phyloP scores from a whole-genome alignment of 768 basidiomycete genomes.

The Chalciporus piperatus region DNA sequence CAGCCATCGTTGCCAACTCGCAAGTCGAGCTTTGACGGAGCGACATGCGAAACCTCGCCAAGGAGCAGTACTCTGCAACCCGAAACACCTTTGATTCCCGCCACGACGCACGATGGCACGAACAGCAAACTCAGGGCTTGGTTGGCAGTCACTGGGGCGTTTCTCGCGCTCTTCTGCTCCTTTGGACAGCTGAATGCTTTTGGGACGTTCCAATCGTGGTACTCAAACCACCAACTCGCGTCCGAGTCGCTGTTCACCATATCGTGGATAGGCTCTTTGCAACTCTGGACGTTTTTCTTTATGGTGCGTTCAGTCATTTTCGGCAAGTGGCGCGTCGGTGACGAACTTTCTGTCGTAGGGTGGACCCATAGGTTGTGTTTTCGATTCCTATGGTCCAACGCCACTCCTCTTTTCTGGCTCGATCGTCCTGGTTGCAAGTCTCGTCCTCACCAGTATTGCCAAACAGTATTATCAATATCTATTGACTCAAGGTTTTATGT shows the following conservation, averaged over 20 bases:
- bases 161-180: conserved; percentile 62
- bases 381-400: conserved; percentile 59
- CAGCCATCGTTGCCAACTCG: conserved; percentile 16
- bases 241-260: conserved; percentile 51
- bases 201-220: conserved; percentile 71
- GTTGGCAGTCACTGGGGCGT: conserved; percentile 61
- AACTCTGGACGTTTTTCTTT: conserved; percentile 68
- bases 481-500: conserved; percentile 60
- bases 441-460: conserved; percentile 61
- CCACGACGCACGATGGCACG: background rate
- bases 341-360: conserved; percentile 44
- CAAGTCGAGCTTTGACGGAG: conserved; percentile 23
- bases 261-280: conserved; percentile 70
- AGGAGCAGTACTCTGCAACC: conserved; percentile 24
- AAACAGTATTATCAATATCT: conserved; percentile 59
- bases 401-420: conserved; percentile 52
- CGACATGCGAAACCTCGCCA: conserved; percentile 17
- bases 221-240: conserved; percentile 55
- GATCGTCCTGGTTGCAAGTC: conserved; percentile 44
- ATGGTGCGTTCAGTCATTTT: conserved; percentile 42
- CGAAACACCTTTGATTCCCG: conserved; percentile 13
- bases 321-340: background rate
- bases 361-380: conserved; percentile 56
- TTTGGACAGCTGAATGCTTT: conserved; percentile 74
- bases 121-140: conserved; percentile 28